Percentiles rank a stretch among this genome's conserved stretches.
phyloP scores from a whole-genome alignment of 2,329 filamentous ascomycete genomes.

The Beauveria medogensis region DNA sequence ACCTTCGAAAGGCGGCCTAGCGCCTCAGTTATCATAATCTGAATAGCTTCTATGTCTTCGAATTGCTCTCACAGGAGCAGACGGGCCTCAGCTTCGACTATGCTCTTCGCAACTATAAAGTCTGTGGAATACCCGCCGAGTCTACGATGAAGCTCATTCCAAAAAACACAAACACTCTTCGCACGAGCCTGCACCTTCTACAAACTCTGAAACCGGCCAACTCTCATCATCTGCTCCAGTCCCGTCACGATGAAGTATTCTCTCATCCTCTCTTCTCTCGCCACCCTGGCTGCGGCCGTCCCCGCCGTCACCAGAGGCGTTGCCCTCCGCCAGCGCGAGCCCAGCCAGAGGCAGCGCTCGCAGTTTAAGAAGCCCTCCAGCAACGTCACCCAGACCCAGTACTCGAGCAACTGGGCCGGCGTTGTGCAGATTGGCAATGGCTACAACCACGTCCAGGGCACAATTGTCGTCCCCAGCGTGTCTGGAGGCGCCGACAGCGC shows the following conservation, averaged over 20 bases:
- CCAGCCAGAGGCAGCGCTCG: background rate
- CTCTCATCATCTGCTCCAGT: background rate
- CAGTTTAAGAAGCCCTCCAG: background rate
- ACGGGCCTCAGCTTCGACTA: background rate
- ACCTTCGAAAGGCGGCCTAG: constrained; percentile 5
- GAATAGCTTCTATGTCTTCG: background rate
- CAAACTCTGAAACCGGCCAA: background rate
- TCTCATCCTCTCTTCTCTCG: background rate
- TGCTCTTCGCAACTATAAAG: background rate
- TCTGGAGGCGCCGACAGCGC: background rate
- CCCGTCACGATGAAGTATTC: background rate
- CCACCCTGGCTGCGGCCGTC: background rate
- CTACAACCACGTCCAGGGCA: constrained; percentile 1
- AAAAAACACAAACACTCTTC: background rate
- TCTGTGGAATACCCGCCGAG: background rate
- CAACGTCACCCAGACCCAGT: background rate
- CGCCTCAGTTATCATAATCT: background rate
- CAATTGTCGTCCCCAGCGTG: background rate
- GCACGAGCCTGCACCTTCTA: background rate
- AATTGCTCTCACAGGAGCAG: background rate
- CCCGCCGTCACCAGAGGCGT: background rate
- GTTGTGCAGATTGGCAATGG: background rate
- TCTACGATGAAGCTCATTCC: background rate
- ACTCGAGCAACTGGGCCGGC: constrained; percentile 1
- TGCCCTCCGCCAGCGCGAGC: background rate